Evolutionary conservation across 2,329 filamentous ascomycete genomes (phyloP).

Genomic region (Fusarium avenaceum): DNA sequence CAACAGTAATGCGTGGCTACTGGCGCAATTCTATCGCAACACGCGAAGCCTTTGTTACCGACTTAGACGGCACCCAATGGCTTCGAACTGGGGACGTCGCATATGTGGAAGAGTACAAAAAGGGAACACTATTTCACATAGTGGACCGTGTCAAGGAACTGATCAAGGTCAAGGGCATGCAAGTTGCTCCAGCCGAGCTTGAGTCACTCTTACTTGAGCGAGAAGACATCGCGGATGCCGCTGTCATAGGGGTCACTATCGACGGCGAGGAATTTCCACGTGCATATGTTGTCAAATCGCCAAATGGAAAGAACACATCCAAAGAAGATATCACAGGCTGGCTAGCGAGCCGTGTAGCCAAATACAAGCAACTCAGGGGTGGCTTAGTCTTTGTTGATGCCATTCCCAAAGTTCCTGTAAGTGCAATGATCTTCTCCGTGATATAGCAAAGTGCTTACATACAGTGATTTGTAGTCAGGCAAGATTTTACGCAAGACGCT

Average conservation of each 20-base stretch:
- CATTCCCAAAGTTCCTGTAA: conserved; percentile 71
- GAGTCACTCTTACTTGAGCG: conserved; percentile 56
- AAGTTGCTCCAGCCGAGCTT: conserved; percentile 69
- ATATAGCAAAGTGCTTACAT: conserved; percentile 23
- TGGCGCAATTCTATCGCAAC: conserved; percentile 80
- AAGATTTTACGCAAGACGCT: conserved; percentile 75
- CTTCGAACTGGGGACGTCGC: conserved; percentile 82
- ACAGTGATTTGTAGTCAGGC: conserved; percentile 63
- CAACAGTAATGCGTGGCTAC: conserved; percentile 82
- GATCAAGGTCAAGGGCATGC: conserved; percentile 72
- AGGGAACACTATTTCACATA: conserved; percentile 69
- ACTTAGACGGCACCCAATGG: conserved; percentile 70
- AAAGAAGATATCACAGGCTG: conserved; percentile 70
- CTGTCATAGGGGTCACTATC: conserved; percentile 71
- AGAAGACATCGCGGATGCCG: conserved; percentile 69
- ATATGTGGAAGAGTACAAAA: conserved; percentile 71
- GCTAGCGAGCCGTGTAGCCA: conserved; percentile 72
- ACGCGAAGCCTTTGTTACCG: conserved; percentile 64
- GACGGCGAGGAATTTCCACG: conserved; percentile 71
- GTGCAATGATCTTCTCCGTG: conserved; percentile 33
- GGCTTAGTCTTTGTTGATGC: conserved; percentile 76
- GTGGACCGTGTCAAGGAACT: conserved; percentile 80
- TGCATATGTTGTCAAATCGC: conserved; percentile 68
- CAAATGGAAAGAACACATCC: conserved; percentile 35
- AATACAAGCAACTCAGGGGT: conserved; percentile 76